Base-by-base conservation (phyloP, 1,284 basidiomycete species). In the Athelia sp. region DNA sequence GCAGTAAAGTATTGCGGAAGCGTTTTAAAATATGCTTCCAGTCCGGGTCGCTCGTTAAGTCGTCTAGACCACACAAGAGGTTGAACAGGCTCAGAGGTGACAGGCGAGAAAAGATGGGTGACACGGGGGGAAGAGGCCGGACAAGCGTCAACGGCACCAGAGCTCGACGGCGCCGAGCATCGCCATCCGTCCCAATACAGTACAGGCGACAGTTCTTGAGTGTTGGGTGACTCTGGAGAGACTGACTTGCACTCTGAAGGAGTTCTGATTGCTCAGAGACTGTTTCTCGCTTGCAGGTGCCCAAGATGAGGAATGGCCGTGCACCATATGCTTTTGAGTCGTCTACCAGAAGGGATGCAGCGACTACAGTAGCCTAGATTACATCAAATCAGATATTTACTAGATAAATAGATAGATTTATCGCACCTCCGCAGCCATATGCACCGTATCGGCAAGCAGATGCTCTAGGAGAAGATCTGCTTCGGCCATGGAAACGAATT, bases 1-100 rank as follows among this genome's bases (percentile, higher is more conserved):
- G 50, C 3, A 60, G 36, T 8, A 40, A 9, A 8, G 36, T 40
- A 18, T 55, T 55, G 3, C 54, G 54, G 11, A 52, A 35, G 9
- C 58, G 51, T 45, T 60, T 60, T 42, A 52, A 40, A 1, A 54
- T 34, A 32, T 60, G 58, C 29, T 56, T 54, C 29, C 46, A 56
- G 34, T 60, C 58, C 24, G 52, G 52, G 46, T 59, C 51, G 3
- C 34, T 17, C 2, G 50, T 57, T 24, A 59, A n/a, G 22, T 59
- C 58, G 24, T 56, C 52, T 6, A 34, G 18, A 3, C 58, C 58
- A 24, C 55, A 54, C 1, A 52, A 23, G 19, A 8, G n/a, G n/a
- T 40, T 40, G 36, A 40, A 40, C n/a, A 40, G 36, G 6, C 4
- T n/a, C 19, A 40, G 57, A 55, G 9, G 51, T 29, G 26, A 29